Evolutionary conservation across 164 flowering plant genomes (phyloP).

Genomic region (Piper longum): DNA sequence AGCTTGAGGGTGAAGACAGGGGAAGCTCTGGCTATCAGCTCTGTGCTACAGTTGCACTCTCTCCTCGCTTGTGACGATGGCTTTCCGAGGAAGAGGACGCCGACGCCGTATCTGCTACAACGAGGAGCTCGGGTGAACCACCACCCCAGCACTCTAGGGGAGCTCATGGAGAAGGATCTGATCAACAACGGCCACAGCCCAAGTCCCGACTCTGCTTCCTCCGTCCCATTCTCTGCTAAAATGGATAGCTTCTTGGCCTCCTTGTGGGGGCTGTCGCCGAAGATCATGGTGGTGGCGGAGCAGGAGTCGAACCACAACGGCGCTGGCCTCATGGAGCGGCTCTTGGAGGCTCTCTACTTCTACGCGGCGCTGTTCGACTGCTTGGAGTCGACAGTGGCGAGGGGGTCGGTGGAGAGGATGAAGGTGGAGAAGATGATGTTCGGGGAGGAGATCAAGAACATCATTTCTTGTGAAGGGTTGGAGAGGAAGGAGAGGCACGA

Average conservation of each 20-base stretch:
- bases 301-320: slow-evolving; percentile 77
- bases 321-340: slow-evolving; percentile 48
- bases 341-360: slow-evolving; percentile 51
- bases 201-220: slow-evolving; percentile 51
- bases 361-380: slow-evolving; percentile 79
- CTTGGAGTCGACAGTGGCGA: slow-evolving; percentile 54
- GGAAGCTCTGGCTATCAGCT: slow-evolving; percentile 75
- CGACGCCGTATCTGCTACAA: slow-evolving; percentile 13
- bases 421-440: slow-evolving; percentile 68
- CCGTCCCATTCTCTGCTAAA: slow-evolving; percentile 39
- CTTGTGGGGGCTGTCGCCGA: slow-evolving; percentile 63
- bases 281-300: slow-evolving; percentile 66
- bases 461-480: slow-evolving; percentile 63
- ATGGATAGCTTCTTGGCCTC: slow-evolving; percentile 46
- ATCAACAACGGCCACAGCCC: slow-evolving; percentile 22
- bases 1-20: slow-evolving; percentile 67
- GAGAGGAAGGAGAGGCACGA: slow-evolving; percentile 82
- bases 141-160: slow-evolving; percentile 30
- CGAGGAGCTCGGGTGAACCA: not conserved
- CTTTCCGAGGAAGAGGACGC: slow-evolving; percentile 17
- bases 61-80: slow-evolving; percentile 53
- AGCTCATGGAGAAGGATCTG: slow-evolving; percentile 43
- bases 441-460: slow-evolving; percentile 76
- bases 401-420: slow-evolving; percentile 47
- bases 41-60: slow-evolving; percentile 56